Percentiles rank a stretch among this genome's conserved stretches.
Conservation (phyloP, 2,329 filamentous ascomycete species). For the Fusarium musae region DNA sequence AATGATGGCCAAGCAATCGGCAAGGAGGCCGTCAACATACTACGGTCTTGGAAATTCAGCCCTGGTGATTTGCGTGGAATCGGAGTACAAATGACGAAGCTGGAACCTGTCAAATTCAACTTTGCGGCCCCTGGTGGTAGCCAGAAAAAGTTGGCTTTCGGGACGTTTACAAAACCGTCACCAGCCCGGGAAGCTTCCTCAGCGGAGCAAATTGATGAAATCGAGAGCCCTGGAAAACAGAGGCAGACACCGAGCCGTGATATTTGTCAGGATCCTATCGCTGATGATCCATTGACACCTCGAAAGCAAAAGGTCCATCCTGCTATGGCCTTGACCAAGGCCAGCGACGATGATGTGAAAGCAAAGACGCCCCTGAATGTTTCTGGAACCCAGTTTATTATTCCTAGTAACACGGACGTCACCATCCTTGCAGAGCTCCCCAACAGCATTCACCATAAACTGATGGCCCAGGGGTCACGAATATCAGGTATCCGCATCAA, state of each 20-base stretch:
- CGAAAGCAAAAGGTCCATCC: conserved; percentile 65
- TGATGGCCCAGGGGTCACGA: conserved; percentile 69
- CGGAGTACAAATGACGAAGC: conserved; percentile 91
- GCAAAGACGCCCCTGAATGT: conserved; percentile 79
- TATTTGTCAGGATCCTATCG: conserved; percentile 61
- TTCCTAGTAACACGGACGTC: conserved; percentile 85
- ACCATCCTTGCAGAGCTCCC: conserved; percentile 86
- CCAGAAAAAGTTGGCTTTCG: conserved; percentile 83
- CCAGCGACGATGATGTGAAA: conserved; percentile 61
- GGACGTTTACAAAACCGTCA: conserved; percentile 57
- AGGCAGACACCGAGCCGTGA: conserved; percentile 46
- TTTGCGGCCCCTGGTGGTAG: conserved; percentile 73
- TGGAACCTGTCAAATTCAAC: conserved; percentile 78
- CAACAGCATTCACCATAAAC: conserved; percentile 79
- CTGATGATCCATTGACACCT: conserved; percentile 64
- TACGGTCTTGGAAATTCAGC: conserved; percentile 84
- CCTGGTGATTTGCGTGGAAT: conserved; percentile 94
- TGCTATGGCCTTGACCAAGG: conserved; percentile 62
- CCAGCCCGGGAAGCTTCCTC: conserved; percentile 53
- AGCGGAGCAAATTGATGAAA: conserved; percentile 64
- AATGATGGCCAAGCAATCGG: conserved; percentile 76
- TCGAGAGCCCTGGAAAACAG: conserved; percentile 50
- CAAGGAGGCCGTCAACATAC: conserved; percentile 85
- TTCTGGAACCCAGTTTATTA: conserved; percentile 88
- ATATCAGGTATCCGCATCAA: conserved; percentile 33